These are phyloP conservation scores for Hypoxylon sp. DNA, from an alignment of 2,329 filamentous ascomycete species.

Conservation along the genomic window DNA sequence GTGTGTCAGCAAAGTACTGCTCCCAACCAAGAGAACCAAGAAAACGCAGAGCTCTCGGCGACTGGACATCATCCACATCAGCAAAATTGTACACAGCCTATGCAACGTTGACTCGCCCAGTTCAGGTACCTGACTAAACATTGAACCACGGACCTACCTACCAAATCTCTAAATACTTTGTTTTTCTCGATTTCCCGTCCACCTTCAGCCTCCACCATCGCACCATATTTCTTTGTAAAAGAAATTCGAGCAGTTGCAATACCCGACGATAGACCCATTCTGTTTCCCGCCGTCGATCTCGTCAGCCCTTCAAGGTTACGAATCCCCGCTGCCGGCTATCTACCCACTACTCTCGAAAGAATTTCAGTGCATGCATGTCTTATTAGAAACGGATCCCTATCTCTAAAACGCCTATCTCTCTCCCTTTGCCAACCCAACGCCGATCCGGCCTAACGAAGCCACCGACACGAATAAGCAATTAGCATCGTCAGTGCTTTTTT, in stretches of 20 bases:
- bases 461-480: slow-evolving; percentile 41
- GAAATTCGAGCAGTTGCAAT: slow-evolving; percentile 22
- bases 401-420: slow-evolving; percentile 41
- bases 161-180: slow-evolving; percentile 34
- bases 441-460: slow-evolving; percentile 42
- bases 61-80: slow-evolving; percentile 46
- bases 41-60: slow-evolving; percentile 39
- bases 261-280: slow-evolving; percentile 18
- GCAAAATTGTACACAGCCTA: slow-evolving; percentile 43
- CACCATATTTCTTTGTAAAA: slow-evolving; percentile 34
- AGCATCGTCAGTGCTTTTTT: slow-evolving; percentile 39
- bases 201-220: slow-evolving; percentile 35
- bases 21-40: slow-evolving; percentile 28
- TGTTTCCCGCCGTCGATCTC: slow-evolving; percentile 16
- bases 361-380: slow-evolving; percentile 40
- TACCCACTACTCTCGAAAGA: slow-evolving; percentile 22
- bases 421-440: slow-evolving; percentile 40
- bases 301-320: slow-evolving; percentile 4
- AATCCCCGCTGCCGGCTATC: slow-evolving; percentile 25
- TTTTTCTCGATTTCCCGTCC: slow-evolving; percentile 33
- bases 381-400: slow-evolving; percentile 38
- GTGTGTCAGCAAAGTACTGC: slow-evolving; percentile 34
- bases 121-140: slow-evolving; percentile 43
- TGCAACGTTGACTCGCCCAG: slow-evolving; percentile 47
- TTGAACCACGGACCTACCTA: slow-evolving; percentile 27